A percentile compares a stretch with the other conserved stretches of the same genome.
phyloP scores from a whole-genome alignment of 306 rosid genomes.

The Biancaea sappan region DNA sequence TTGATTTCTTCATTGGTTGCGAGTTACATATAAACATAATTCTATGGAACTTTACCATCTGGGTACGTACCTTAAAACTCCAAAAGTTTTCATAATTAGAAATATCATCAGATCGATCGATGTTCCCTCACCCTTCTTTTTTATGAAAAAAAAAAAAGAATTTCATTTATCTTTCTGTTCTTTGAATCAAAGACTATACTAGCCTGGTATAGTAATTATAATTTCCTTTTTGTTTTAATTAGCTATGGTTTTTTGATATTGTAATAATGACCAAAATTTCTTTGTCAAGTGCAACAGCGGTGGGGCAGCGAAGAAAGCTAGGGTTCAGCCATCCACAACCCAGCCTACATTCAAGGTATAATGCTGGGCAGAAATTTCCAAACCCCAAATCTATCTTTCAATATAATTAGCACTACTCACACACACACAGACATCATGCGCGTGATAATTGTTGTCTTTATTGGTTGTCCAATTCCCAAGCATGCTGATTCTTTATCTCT shows the following conservation, averaged over 20 bases:
- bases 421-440: constrained; percentile 42
- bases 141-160: no score
- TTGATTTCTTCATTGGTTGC: constrained; percentile 14
- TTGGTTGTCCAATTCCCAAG: constrained; percentile 66
- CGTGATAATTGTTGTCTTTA: constrained; percentile 75
- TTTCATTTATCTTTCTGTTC: constrained; percentile 11
- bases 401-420: background rate
- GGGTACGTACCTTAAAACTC: no score
- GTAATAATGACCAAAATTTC: background rate
- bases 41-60: constrained; percentile 47
- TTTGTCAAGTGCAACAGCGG: constrained; percentile 82
- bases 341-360: constrained; percentile 90
- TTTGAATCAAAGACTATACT: background rate
- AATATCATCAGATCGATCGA: constrained; percentile 12
- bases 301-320: constrained; percentile 91
- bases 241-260: background rate
- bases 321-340: constrained; percentile 82
- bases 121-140: background rate
- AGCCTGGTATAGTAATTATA: background rate
- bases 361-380: constrained; percentile 46
- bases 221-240: background rate
- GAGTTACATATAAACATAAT: constrained; percentile 31
- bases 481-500: constrained; percentile 53
- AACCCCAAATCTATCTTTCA: constrained; percentile 28
- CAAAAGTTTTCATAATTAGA: no score